Base-by-base conservation (phyloP, 2,329 filamentous ascomycete genomes). In the Nothophoma quercina region DNA sequence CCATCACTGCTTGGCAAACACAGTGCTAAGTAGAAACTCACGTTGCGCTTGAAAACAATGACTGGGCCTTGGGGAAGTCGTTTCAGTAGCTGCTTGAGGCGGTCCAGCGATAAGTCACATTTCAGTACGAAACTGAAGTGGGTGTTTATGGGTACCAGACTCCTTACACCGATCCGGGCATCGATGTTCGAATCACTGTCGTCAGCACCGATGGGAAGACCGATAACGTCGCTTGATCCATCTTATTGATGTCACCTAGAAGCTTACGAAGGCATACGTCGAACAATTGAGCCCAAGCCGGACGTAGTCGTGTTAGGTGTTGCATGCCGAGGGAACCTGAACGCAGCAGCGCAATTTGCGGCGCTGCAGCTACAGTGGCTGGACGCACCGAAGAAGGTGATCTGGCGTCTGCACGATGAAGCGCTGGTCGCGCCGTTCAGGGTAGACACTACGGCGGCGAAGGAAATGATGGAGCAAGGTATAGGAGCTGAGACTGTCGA, bases 341-440 rank as follows among this genome's bases (percentile, higher is more conserved):
- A 56, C 18, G 48, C 44, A 1, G 48, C 43, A 0, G 54, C 48
- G 5, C 28, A 56, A 8, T 56, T 56, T 22, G 53, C 53, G 2
- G 34, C 33, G 10, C 35, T 22, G 15, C 23, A 45, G 29, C 4
- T 49, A 15, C n/a, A 33, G 7, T 49, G 38, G 44, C 38, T 56
- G 5, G 44, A 18, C 10, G 7, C 36, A 13, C 54, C 48, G 13
- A 12, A 43, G 23, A 56, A 10, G 10, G 54, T 56, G 2, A 56
- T 56, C n/a, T 56, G 54, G 54, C 44, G 28, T 18, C 12, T 56
- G 29, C 44, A 52, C 16, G 54, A 56, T 32, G 48, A 52, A 10
- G 26, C 33, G 13, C 8, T 9, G 22, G 7, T 39, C 10, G 22
- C 21, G 13, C 35, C 35, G 4, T 39, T 5, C 10, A 26, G 22